A percentile compares a stretch with the other conserved stretches of the same genome.
Evolutionary conservation across 2,329 filamentous ascomycete species (phyloP).

Genomic region (Fusarium hainanense): DNA sequence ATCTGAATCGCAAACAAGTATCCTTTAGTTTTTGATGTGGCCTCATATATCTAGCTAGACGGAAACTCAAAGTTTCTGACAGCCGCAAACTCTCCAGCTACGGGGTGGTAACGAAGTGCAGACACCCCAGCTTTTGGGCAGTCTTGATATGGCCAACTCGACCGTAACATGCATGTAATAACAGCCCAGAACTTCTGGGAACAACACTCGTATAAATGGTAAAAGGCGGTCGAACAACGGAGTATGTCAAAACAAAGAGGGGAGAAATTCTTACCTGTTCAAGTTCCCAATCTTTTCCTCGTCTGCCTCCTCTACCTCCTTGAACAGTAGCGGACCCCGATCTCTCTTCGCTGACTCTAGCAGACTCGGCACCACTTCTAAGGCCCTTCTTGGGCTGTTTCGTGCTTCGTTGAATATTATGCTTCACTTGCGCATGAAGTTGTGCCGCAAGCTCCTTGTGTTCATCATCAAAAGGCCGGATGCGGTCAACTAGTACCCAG

Average conservation of each 20-base stretch:
- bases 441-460: constrained; percentile 89
- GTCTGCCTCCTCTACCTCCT: constrained; percentile 75
- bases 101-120: constrained; percentile 4
- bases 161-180: neutral
- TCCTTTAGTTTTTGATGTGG: constrained; percentile 1
- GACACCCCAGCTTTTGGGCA: neutral
- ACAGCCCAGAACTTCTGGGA: constrained; percentile 19
- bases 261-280: constrained; percentile 72
- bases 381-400: constrained; percentile 65
- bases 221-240: neutral
- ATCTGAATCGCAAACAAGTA: constrained; percentile 14
- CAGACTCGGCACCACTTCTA: constrained; percentile 58
- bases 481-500: constrained; percentile 93
- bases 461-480: constrained; percentile 94
- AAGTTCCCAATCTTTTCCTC: constrained; percentile 82
- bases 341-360: constrained; percentile 82
- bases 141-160: constrained; percentile 9
- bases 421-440: constrained; percentile 75
- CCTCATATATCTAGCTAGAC: neutral
- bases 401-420: constrained; percentile 62
- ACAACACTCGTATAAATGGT: neutral
- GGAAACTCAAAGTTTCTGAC: neutral
- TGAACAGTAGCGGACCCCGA: constrained; percentile 67
- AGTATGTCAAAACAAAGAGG: constrained; percentile 5
- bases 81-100: neutral